Evolutionary conservation across 176 grass and related monocot species (phyloP).

Genomic region (Zea mays): DNA sequence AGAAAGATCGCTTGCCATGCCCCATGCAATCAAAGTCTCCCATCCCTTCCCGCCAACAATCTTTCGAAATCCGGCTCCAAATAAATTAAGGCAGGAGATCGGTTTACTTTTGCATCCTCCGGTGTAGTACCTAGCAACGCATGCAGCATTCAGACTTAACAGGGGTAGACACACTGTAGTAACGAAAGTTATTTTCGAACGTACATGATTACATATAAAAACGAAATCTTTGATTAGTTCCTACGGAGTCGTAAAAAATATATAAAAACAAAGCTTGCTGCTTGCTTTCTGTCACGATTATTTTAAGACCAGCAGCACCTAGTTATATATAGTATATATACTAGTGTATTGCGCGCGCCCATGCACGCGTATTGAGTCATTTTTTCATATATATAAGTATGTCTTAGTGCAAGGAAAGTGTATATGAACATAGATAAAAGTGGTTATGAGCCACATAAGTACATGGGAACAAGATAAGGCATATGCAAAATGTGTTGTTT

Average conservation of each 20-base stretch:
- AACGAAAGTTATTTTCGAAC: too few species aligned
- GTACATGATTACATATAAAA: neutral
- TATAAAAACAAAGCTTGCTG: neutral
- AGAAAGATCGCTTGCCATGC: constrained; percentile 39
- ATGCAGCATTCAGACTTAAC: neutral
- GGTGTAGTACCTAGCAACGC: too few species aligned
- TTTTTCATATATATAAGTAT: too few species aligned
- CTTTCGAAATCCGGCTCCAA: constrained; percentile 38
- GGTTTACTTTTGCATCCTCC: too few species aligned
- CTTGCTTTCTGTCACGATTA: neutral
- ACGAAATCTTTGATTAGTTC: neutral
- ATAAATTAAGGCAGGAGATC: constrained; percentile 3
- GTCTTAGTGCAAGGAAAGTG: too few species aligned
- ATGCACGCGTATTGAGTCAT: too few species aligned
- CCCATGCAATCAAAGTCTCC: constrained; percentile 31
- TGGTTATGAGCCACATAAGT: too few species aligned
- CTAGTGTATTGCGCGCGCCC: too few species aligned
- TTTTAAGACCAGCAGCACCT: constrained; percentile 21
- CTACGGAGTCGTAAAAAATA: neutral
- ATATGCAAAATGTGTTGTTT: too few species aligned
- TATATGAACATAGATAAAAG: too few species aligned
- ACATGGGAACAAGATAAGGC: too few species aligned
- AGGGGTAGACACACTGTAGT: neutral
- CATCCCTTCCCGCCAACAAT: constrained; percentile 29
- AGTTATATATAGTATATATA: constrained; percentile 10